A percentile compares a stretch with the other conserved stretches of the same genome.
Evolutionary conservation across 2,329 filamentous ascomycete species (phyloP).

Genomic region (Sporothrix brasiliensis): DNA sequence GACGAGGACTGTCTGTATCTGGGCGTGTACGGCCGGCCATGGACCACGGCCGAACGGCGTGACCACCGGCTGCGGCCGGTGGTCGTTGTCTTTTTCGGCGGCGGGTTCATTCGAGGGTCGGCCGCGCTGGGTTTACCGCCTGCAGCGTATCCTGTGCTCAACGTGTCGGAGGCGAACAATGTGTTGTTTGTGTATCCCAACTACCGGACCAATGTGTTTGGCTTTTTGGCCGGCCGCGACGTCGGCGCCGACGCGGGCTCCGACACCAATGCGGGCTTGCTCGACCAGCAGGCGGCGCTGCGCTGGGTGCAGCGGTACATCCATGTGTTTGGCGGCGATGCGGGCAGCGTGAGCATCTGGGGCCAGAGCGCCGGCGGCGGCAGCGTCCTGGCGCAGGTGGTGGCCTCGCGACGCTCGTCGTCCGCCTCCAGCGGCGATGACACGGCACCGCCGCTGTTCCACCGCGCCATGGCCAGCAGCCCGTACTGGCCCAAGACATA

Average conservation of each 20-base stretch:
- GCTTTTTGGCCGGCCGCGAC: slow-evolving; percentile 55
- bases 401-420: slow-evolving; percentile 37
- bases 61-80: slow-evolving; percentile 56
- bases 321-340: slow-evolving; percentile 52
- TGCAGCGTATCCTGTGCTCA: slow-evolving; percentile 60
- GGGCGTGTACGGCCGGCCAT: slow-evolving; percentile 62
- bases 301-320: slow-evolving; percentile 55
- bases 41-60: slow-evolving; percentile 42
- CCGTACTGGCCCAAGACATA: slow-evolving; percentile 65
- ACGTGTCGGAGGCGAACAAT: slow-evolving; percentile 52
- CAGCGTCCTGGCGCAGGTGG: slow-evolving; percentile 55
- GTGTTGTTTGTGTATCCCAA: slow-evolving; percentile 53
- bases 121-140: slow-evolving; percentile 60
- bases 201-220: slow-evolving; percentile 61
- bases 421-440: too few relatives aligned
- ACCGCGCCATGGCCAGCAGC: slow-evolving; percentile 45
- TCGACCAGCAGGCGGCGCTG: slow-evolving; percentile 55
- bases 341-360: slow-evolving; percentile 53
- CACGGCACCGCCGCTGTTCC: slow-evolving; percentile 31
- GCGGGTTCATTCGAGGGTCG: slow-evolving; percentile 62
- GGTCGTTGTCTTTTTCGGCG: slow-evolving; percentile 63
- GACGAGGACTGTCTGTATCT: slow-evolving; percentile 65
- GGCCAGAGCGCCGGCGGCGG: slow-evolving; percentile 61
- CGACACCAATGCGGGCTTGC: slow-evolving; percentile 54
- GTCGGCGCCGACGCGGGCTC: slow-evolving; percentile 49